Evolutionary conservation across 2,329 filamentous ascomycete species (phyloP), one percentile per base, ranked within the genome.

Genomic region (Dactylellina sp.): DNA sequence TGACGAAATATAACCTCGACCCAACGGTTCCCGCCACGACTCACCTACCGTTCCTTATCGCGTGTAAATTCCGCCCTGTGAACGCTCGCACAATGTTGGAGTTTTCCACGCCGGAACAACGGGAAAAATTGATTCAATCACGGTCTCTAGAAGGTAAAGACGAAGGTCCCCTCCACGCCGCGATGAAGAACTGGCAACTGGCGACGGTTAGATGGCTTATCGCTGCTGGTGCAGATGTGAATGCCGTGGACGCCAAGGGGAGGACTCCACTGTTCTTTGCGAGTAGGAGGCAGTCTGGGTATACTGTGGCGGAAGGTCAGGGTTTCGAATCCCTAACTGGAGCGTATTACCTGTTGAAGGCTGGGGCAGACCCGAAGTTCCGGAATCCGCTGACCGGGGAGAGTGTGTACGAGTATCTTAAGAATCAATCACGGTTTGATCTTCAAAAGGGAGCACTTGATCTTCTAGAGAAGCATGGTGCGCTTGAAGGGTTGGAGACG

Each of bases 321-420:
- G 16, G 22, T 0, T 9, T 7, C 1, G 68, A 72, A 44, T 4
- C 68, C 16, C 32, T 61, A 7, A 72, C 68, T 2, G 37, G 44
- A 4, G 70, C 32, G 37, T 66, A 74, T 57, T 74, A 65, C 47
- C 18, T 74, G 20, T 55, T 74, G 32, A 39, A 74, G 25, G 70
- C 70, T 12, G 70, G 70, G n/a, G 68, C 68, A 44, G 53, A 72
- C 44, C 12, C 32, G 40, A 60, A 57, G 14, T 65, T 61, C 50
- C 25, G 47, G 47, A 72, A 65, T 28, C 16, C 16, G 20, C 16
- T 28, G 25, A 62, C 61, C 9, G 70, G 53, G 28, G 37, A 62
- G 61, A 66, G 60, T 20, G 61, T 62, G 35, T 50, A 20, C 42
- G 55, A 74, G 24, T 25, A 44, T 44, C 56, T 66, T 25, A 12